Base-by-base conservation (phyloP, 148 eudicot species). In the Camellia lanceoleosa region DNA sequence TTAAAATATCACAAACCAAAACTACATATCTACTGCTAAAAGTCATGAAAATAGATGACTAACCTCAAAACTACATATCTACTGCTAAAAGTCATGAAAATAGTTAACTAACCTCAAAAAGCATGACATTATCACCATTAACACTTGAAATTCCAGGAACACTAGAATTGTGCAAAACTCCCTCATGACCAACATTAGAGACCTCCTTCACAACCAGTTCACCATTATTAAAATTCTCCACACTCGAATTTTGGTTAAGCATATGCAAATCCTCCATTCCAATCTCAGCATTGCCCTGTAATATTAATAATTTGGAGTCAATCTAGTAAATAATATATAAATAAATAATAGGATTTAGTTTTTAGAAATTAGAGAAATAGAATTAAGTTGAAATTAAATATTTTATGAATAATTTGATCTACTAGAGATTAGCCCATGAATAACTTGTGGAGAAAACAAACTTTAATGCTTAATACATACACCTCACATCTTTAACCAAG, bases 71-170 rank as follows among this genome's bases (percentile, higher is more conserved):
- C 6, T 15, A 23, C 23, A 23, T 23, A 23, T 23, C 30, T 23
- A 23, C 30, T 10, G 7, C 7, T 47, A 80, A 23, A 68, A 80
- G 30, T 23, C 59, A 49, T 13, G 47, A 72, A 78, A 23, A 71
- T 20, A 16, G 41, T 5, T 67, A 42, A 81, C 82, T 54, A 62
- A 86, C 84, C 85, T 82, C 80, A 62, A 80, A 79, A 73, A 79
- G 85, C 82, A 79, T 68, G 51, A 64, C 67, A 5, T 61, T 75
- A 73, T 60, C 61, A 67, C 56, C n/a, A 44, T 54, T 66, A 56
- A 8, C 20, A 46, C 23, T 64, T 14, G 79, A 30, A 14, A 52
- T 58, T 30, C 66, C 68, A 49, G 62, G 54, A 60, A 18, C 58
- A 61, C 16, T 69, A 76, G 77, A 49, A 41, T 67, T 52, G 60